phyloP scores from a whole-genome alignment of 768 basidiomycete genomes.

The Mycena indigotica region DNA sequence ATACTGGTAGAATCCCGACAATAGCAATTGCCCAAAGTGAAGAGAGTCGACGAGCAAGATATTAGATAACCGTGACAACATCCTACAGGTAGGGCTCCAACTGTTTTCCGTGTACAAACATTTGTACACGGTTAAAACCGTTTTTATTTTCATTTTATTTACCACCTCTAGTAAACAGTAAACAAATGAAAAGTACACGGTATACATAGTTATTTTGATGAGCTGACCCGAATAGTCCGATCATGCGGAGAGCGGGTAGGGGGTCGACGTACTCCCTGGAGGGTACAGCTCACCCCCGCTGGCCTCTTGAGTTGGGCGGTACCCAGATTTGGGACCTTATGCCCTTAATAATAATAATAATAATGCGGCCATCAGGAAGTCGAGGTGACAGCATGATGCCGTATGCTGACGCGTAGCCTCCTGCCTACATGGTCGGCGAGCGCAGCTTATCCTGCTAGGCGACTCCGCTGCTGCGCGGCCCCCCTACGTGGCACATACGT shows the following conservation, averaged over 20 bases:
- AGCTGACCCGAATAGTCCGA: not conserved
- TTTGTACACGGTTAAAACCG: not conserved
- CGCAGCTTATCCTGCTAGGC: no score
- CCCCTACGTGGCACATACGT: not conserved
- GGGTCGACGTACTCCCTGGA: no score
- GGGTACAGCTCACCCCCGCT: no score
- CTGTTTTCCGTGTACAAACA: not conserved
- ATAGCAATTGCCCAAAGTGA: no score
- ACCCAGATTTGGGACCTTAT: no score
- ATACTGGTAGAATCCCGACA: no score
- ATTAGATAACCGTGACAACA: no score
- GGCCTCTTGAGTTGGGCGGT: no score
- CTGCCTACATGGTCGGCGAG: not conserved
- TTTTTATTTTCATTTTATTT: not conserved
- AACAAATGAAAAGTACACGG: no score
- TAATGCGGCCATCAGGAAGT: not conserved
- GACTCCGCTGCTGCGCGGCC: not conserved
- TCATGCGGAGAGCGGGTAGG: no score
- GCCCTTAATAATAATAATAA: no score
- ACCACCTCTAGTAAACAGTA: not conserved
- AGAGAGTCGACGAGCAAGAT: no score
- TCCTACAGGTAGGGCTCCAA: slow-evolving; percentile 1
- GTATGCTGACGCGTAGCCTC: not conserved
- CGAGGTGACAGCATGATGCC: not conserved
- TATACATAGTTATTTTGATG: not conserved